These are phyloP conservation scores for Talaromyces marneffei DNA, from an alignment of 2,329 filamentous ascomycete genomes.

Conservation along the genomic window DNA sequence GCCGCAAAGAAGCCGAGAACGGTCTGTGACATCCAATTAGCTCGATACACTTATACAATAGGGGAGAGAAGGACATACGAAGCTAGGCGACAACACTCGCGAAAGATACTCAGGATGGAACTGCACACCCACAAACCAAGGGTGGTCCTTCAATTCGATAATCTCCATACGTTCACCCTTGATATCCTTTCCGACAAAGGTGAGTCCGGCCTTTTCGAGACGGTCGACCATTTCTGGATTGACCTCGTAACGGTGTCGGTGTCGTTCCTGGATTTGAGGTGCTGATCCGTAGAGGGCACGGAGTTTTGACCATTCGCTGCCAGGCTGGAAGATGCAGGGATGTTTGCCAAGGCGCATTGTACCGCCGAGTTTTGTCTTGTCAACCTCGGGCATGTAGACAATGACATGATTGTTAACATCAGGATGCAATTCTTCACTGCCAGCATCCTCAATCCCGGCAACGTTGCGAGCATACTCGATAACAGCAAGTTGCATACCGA, in stretches of 20 bases:
- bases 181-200: conserved; percentile 74
- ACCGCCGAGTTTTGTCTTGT: conserved; percentile 69
- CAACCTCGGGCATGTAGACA: conserved; percentile 82
- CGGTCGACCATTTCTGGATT: conserved; percentile 70
- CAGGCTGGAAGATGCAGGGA: conserved; percentile 66
- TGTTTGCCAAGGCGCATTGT: conserved; percentile 81
- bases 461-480: conserved; percentile 70
- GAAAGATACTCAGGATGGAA: conserved; percentile 79
- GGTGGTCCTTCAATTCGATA: conserved; percentile 74
- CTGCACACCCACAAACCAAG: conserved; percentile 79
- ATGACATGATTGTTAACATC: conserved; percentile 56
- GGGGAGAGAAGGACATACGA: background rate
- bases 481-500: conserved; percentile 89
- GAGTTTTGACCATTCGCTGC: conserved; percentile 71
- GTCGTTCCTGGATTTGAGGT: conserved; percentile 59
- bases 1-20: conserved; percentile 37
- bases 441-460: conserved; percentile 2
- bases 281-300: conserved; percentile 63
- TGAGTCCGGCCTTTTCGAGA: conserved; percentile 63
- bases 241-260: conserved; percentile 86
- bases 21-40: background rate
- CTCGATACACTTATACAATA: background rate
- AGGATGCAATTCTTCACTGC: conserved; percentile 7
- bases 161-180: conserved; percentile 75
- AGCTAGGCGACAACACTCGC: conserved; percentile 64